phyloP scores from a whole-genome alignment of 2,329 filamentous ascomycete species.

The Diplodia mutila region DNA sequence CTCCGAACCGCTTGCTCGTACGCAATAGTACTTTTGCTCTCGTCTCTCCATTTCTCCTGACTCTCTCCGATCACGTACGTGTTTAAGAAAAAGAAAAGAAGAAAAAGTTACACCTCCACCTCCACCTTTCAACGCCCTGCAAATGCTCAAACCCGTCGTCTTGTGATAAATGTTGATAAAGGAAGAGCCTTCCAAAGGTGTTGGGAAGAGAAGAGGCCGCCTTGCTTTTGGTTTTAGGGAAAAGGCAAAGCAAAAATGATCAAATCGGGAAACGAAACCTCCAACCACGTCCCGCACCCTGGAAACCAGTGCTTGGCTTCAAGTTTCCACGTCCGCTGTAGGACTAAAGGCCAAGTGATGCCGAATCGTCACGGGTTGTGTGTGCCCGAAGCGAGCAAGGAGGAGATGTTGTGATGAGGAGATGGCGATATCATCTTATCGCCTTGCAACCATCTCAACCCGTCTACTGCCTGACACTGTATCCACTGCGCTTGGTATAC shows the following conservation, averaged over 20 bases:
- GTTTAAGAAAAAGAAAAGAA: too few species aligned
- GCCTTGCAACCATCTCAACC: neutral
- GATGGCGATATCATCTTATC: neutral
- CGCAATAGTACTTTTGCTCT: neutral
- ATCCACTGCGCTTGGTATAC: slow-evolving; percentile 85
- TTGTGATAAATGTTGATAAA: neutral
- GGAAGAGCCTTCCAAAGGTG: neutral
- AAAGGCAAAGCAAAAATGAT: neutral
- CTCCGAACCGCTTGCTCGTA: neutral
- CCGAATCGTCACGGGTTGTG: neutral
- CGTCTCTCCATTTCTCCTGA: neutral
- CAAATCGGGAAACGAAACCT: neutral
- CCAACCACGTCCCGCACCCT: neutral
- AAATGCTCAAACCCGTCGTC: slow-evolving; percentile 19
- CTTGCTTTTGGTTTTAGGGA: neutral
- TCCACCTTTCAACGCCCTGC: slow-evolving; percentile 25
- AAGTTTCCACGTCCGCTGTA: neutral
- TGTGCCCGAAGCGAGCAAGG: neutral
- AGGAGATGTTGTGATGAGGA: neutral
- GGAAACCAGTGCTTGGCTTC: neutral
- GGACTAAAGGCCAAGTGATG: neutral
- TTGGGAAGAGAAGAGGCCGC: neutral
- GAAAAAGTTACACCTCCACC: neutral
- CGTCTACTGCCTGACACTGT: slow-evolving; percentile 56
- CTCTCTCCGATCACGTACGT: neutral